Conservation (phyloP, 768 basidiomycete species). For the Leccinum pellstonianum region DNA sequence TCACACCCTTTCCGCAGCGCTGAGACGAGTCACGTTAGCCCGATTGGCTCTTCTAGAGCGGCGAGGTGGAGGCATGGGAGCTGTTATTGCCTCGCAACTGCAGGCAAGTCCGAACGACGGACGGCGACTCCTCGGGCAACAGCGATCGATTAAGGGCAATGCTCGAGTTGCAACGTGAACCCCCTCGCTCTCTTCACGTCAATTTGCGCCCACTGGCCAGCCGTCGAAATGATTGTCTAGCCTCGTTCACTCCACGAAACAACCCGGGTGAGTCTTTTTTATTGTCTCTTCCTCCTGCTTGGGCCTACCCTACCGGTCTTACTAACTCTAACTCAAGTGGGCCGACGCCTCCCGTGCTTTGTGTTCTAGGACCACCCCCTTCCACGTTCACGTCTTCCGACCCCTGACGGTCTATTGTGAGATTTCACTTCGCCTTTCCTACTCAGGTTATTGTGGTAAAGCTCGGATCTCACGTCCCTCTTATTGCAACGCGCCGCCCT, state of each 20-base stretch:
- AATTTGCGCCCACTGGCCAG: slow-evolving; percentile 13
- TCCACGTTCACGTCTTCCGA: neutral
- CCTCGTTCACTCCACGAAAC: slow-evolving; percentile 11
- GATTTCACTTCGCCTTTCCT: slow-evolving; percentile 5
- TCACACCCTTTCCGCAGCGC: neutral
- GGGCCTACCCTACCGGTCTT: neutral
- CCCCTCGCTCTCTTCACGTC: slow-evolving; percentile 19
- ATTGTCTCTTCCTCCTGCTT: slow-evolving; percentile 1
- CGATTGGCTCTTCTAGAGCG: slow-evolving; percentile 3
- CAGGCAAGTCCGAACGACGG: slow-evolving; percentile 5
- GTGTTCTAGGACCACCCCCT: slow-evolving; percentile 1
- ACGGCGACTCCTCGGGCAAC: slow-evolving; percentile 7
- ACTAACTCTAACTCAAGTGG: slow-evolving; percentile 1
- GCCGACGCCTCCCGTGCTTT: neutral
- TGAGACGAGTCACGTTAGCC: neutral
- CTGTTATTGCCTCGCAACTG: slow-evolving; percentile 7
- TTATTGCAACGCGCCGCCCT: slow-evolving; percentile 7
- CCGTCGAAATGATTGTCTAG: slow-evolving; percentile 24
- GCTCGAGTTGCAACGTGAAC: slow-evolving; percentile 16
- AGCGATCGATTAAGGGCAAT: slow-evolving; percentile 13
- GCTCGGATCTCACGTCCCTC: slow-evolving; percentile 7
- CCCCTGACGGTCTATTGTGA: slow-evolving; percentile 1
- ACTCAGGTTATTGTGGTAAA: slow-evolving; percentile 1
- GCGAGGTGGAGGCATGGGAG: neutral
- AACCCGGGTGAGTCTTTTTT: slow-evolving; percentile 17